These are phyloP conservation scores for Picochlorum sp. DNA, from an alignment of 139 green algal species.

Conservation along the genomic window DNA sequence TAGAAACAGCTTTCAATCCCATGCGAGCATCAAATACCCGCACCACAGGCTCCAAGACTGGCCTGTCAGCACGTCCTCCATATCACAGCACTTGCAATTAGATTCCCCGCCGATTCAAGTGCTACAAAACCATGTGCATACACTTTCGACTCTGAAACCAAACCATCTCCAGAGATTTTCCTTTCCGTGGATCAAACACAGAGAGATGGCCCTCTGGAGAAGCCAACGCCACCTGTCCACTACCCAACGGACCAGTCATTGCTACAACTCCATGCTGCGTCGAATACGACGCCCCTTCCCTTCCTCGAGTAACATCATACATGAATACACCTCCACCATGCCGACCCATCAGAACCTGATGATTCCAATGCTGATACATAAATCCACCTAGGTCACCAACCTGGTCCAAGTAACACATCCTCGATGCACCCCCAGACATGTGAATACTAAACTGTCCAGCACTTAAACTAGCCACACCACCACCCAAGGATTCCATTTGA, in stretches of 20 bases:
- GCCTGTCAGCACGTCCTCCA: slow-evolving; percentile 5
- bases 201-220: slow-evolving; percentile 33
- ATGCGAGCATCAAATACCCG: slow-evolving; percentile 57
- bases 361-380: slow-evolving; percentile 17
- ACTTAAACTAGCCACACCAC: slow-evolving; percentile 31
- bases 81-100: slow-evolving; percentile 51
- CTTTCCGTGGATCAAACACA: slow-evolving; percentile 47
- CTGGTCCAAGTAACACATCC: slow-evolving; percentile 20
- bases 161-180: slow-evolving; percentile 3
- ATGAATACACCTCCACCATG: slow-evolving; percentile 17
- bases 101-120: slow-evolving; percentile 45
- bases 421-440: slow-evolving; percentile 19
- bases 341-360: slow-evolving; percentile 17
- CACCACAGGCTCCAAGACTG: slow-evolving; percentile 13
- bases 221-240: slow-evolving; percentile 37
- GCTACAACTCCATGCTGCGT: slow-evolving; percentile 22
- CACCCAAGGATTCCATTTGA: slow-evolving; percentile 32
- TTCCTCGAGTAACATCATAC: slow-evolving; percentile 25
- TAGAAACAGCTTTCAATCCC: slow-evolving; percentile 36
- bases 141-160: not conserved
- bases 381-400: slow-evolving; percentile 18
- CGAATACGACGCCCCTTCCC: not conserved
- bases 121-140: slow-evolving; percentile 49
- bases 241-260: slow-evolving; percentile 26
- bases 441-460: slow-evolving; percentile 25